Conservation (phyloP, 257 asterid species). For the Capsicum pubescens region DNA sequence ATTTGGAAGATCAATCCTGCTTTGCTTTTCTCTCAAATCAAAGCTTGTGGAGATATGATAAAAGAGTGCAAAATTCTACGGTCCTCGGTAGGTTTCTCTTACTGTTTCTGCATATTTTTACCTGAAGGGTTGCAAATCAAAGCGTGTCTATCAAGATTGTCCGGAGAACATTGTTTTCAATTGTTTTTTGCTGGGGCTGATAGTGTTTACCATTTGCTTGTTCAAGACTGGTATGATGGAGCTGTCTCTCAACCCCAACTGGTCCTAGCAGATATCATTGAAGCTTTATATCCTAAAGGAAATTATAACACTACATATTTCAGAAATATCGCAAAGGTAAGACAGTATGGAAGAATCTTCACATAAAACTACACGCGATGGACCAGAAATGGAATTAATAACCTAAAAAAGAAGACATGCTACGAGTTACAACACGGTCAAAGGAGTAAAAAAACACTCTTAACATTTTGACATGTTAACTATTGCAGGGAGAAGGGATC, state of each 20-base stretch:
- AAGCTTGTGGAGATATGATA: conserved; percentile 91
- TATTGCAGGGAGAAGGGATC: conserved; percentile 77
- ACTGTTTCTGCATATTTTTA: neutral
- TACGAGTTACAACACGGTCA: neutral
- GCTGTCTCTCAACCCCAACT: conserved; percentile 92
- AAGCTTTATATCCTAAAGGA: conserved; percentile 81
- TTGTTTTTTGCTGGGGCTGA: neutral
- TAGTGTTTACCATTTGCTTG: neutral
- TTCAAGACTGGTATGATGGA: conserved; percentile 89
- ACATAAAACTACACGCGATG: neutral
- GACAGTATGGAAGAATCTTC: neutral
- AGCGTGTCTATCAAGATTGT: too few relatives aligned
- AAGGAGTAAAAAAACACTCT: neutral
- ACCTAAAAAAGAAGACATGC: too few relatives aligned
- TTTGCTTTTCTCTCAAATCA: conserved; percentile 75
- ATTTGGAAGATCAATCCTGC: conserved; percentile 80
- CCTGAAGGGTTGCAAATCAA: too few relatives aligned
- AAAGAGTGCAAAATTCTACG: conserved; percentile 59
- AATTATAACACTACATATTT: conserved; percentile 65
- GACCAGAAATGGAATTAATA: neutral
- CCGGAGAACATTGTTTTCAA: neutral
- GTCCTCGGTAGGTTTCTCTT: conserved; percentile 60
- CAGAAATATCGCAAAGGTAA: conserved; percentile 88
- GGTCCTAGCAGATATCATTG: conserved; percentile 76
- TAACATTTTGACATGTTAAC: neutral